phyloP scores from a whole-genome alignment of 495 filamentous ascomycete genomes.

The Penicillium odoratum region DNA sequence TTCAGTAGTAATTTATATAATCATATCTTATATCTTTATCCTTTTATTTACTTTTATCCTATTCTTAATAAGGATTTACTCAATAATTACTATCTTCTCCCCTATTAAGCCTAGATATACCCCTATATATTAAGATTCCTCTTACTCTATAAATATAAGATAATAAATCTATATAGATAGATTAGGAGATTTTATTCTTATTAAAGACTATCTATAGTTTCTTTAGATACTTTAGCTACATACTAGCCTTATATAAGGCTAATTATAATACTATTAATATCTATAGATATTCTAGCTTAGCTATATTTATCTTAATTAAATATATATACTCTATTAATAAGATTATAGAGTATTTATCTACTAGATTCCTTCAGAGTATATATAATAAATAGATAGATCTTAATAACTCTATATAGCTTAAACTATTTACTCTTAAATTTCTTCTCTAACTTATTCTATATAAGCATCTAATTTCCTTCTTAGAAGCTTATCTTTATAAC shows the following conservation, averaged over 20 bases:
- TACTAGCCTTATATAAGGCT: neutral
- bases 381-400: neutral
- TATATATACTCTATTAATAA: neutral
- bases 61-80: neutral
- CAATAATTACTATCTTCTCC: neutral
- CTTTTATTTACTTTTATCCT: neutral
- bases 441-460: neutral
- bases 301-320: neutral
- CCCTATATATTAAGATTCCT: neutral
- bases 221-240: neutral
- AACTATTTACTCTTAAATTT: neutral
- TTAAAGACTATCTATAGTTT: neutral
- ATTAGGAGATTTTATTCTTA: neutral
- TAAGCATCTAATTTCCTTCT: neutral
- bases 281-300: neutral
- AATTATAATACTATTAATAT: neutral
- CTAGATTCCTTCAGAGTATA: neutral
- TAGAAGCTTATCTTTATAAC: neutral
- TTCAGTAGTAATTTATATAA: too few relatives aligned
- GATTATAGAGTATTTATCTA: neutral
- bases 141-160: neutral
- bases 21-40: neutral
- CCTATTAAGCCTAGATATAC: neutral
- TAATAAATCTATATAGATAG: neutral
- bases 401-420: neutral